These are phyloP conservation scores for Phytophthora hybrid DNA, from an alignment of 352 stramenopile species.

Conservation along the genomic window DNA sequence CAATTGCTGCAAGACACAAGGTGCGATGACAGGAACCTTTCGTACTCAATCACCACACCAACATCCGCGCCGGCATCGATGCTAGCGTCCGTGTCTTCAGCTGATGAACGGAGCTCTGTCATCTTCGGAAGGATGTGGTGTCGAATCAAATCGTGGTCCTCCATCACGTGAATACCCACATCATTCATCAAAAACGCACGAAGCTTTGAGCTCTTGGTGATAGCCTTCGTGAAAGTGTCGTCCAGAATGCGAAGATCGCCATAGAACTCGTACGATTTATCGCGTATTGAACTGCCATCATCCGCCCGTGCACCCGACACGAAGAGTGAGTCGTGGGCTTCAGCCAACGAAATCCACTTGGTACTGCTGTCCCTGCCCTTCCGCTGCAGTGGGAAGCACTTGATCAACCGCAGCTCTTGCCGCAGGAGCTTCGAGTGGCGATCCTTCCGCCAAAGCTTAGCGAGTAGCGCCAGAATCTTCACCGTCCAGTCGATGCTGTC, in stretches of 20 bases:
- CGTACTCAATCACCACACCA: constrained; percentile 36
- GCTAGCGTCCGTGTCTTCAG: not conserved
- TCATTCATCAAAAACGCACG: constrained; percentile 62
- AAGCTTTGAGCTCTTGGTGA: constrained; percentile 40
- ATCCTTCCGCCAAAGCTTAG: constrained; percentile 66
- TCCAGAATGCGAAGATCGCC: constrained; percentile 54
- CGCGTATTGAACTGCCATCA: not conserved
- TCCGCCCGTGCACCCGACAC: constrained; percentile 19
- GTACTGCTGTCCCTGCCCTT: constrained; percentile 12
- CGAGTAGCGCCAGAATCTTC: constrained; percentile 56
- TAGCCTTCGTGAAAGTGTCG: constrained; percentile 44
- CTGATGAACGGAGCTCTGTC: constrained; percentile 13
- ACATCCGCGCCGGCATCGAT: constrained; percentile 10
- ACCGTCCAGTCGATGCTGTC: constrained; percentile 52
- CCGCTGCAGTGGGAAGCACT: constrained; percentile 72
- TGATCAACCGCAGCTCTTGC: constrained; percentile 76
- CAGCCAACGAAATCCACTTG: constrained; percentile 58
- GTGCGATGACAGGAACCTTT: constrained; percentile 48
- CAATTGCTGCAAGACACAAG: constrained; percentile 43
- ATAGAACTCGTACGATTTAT: constrained; percentile 45
- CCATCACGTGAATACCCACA: constrained; percentile 66
- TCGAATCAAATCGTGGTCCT: constrained; percentile 76
- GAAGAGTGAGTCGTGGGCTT: constrained; percentile 48
- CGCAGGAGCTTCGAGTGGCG: constrained; percentile 53
- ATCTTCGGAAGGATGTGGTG: constrained; percentile 72